A percentile compares a stretch with the other conserved stretches of the same genome.
These are phyloP conservation scores for Petasospora rhodanensis DNA, from an alignment of 1,139 yeast genomes.

Conservation along the genomic window DNA sequence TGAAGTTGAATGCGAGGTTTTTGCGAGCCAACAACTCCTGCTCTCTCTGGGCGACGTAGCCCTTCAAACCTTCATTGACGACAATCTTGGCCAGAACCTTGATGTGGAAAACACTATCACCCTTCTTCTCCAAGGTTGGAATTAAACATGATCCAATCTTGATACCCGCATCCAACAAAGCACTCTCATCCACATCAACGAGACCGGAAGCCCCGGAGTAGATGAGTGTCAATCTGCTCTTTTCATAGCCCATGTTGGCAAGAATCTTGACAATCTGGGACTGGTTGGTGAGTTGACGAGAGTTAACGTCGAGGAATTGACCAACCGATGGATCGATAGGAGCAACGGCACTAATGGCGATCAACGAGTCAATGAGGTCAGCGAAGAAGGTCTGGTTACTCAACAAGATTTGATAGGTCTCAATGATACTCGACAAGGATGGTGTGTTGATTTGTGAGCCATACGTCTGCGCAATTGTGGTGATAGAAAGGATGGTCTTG, in stretches of 20 bases:
- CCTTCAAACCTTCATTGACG: slow-evolving; percentile 30
- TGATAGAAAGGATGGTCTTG: slow-evolving; percentile 33
- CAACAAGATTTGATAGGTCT: slow-evolving; percentile 13
- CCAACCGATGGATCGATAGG: slow-evolving; percentile 19
- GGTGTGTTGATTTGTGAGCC: slow-evolving; percentile 12
- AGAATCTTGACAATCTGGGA: slow-evolving; percentile 22
- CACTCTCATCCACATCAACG: slow-evolving; percentile 26
- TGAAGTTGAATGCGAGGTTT: slow-evolving; percentile 26
- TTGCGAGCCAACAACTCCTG: slow-evolving; percentile 28
- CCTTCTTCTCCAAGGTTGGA: slow-evolving; percentile 18
- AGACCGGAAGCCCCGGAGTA: slow-evolving; percentile 19
- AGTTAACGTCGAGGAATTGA: slow-evolving; percentile 10
- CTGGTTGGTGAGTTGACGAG: slow-evolving; percentile 16
- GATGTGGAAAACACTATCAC: slow-evolving; percentile 25
- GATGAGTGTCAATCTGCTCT: slow-evolving; percentile 13
- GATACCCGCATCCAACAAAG: slow-evolving; percentile 23
- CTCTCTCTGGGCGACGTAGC: slow-evolving; percentile 32
- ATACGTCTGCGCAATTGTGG: slow-evolving; percentile 24
- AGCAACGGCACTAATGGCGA: slow-evolving; percentile 16
- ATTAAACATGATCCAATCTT: slow-evolving; percentile 25
- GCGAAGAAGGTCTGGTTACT: slow-evolving; percentile 12
- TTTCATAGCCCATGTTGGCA: slow-evolving; percentile 18
- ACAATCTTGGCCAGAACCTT: slow-evolving; percentile 42
- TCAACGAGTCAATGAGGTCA: slow-evolving; percentile 21
- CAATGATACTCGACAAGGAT: slow-evolving; percentile 16